Evolutionary conservation across 2,329 filamentous ascomycete species (phyloP), one percentile per base, ranked within the genome.

Genomic region (Xylariaceae sp.): DNA sequence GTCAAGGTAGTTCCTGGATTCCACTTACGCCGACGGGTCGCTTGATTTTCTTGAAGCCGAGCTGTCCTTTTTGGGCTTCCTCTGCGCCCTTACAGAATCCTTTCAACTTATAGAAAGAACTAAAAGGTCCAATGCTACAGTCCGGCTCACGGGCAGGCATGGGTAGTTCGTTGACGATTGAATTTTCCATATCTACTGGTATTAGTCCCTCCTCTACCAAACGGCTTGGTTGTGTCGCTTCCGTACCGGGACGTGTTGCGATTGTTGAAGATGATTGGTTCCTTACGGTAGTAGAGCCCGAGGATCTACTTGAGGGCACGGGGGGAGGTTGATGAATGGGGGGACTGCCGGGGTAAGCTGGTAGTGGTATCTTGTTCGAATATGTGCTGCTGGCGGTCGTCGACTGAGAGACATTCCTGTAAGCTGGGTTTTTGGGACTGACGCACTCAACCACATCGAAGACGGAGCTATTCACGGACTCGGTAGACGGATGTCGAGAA

Each of bases 51-150:
- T 69, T 74, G 35, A 78, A 66, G 6, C 74, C 75, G 3, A 68
- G 56, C 2, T 67, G 69, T 1, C 76, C 76, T 28, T 64, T 62
- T 19, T 71, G 57, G 2, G 72, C 67, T 13, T 75, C 72, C 35
- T 69, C 69, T 6, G 76, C 76, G 1, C 76, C 76, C 16, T 71
- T 67, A 33, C 76, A 80, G 49, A 79, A 78, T 1, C 74, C 75
- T 41, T 74, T 77, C 29, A 73, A 61, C 9, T 69, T 59, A 37
- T 73, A 69, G 47, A 78, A 78, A 0, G 75, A 78, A 48, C 73
- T 76, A 9, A 59, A 50, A 0, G 61, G 55, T 2, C 59, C 66
- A 28, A 79, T 74, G 4, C 51, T 65, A 48, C 67, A 71, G 34
- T 72, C 68, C 9, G 57, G 47, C 36, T 60, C 53, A 39, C 53